Conservation (phyloP, 495 filamentous ascomycete genomes). For the Pseudomonodictys pantanalensis region DNA sequence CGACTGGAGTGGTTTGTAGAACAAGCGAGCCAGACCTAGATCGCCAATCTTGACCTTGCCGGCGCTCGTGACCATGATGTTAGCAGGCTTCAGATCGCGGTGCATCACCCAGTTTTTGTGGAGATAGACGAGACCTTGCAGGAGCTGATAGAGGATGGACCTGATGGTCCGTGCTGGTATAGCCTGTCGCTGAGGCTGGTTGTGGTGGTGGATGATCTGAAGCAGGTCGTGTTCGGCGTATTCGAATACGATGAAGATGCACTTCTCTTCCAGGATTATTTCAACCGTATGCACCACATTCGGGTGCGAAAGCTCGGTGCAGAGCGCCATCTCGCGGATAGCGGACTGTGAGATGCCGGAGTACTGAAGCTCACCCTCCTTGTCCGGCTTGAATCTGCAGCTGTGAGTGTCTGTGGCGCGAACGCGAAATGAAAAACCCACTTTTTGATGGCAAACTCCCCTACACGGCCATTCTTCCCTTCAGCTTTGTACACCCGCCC, state of each 20-base stretch:
- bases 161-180: conserved; percentile 88
- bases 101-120: conserved; percentile 98
- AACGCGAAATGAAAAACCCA: conserved; percentile 33
- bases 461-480: conserved; percentile 68
- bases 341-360: conserved; percentile 97
- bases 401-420: conserved; percentile 16
- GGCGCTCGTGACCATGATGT: conserved; percentile 93
- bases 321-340: conserved; percentile 97
- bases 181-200: conserved; percentile 76
- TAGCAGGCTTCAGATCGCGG: conserved; percentile 94
- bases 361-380: conserved; percentile 95
- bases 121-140: conserved; percentile 90
- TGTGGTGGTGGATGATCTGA: conserved; percentile 98
- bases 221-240: conserved; percentile 96
- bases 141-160: conserved; percentile 88
- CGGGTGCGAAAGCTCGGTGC: conserved; percentile 82
- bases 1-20: conserved; percentile 87
- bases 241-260: conserved; percentile 99
- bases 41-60: conserved; percentile 94
- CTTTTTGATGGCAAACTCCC: conserved; percentile 96
- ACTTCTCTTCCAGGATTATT: conserved; percentile 97
- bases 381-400: conserved; percentile 92
- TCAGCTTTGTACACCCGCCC: conserved; percentile 95
- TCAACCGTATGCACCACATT: conserved; percentile 92
- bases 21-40: conserved; percentile 84